These are phyloP conservation scores for Mychonastes homosphaera DNA, from an alignment of 139 green algal genomes.

Conservation along the genomic window DNA sequence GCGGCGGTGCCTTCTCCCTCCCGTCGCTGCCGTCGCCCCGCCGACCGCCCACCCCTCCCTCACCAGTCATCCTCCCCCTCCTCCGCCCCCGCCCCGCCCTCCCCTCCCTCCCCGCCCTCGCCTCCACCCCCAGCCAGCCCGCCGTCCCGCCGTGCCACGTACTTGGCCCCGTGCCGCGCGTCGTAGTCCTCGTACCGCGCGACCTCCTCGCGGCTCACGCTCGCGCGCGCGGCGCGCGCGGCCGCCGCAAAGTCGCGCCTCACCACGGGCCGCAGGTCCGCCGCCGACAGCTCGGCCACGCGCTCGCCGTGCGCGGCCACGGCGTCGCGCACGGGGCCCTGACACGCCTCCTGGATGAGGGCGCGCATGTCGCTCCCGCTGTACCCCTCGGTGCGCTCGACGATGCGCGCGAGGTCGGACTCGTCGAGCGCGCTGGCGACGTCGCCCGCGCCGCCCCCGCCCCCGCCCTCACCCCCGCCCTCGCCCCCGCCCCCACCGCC, in stretches of 20 bases:
- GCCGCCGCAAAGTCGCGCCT: not conserved
- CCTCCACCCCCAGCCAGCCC: too few relatives aligned
- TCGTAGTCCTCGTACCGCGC: slow-evolving; percentile 78
- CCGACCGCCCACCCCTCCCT: not conserved
- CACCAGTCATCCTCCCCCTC: slow-evolving; percentile 5
- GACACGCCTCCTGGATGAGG: slow-evolving; percentile 87
- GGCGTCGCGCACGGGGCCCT: slow-evolving; percentile 71
- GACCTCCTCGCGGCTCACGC: slow-evolving; percentile 60
- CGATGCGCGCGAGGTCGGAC: too few relatives aligned
- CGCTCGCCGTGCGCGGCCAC: slow-evolving; percentile 20
- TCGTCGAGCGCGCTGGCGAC: too few relatives aligned
- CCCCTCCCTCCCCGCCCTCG: not conserved
- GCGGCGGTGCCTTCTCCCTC: too few relatives aligned
- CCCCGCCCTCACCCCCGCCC: too few relatives aligned
- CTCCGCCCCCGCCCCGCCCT: not conserved
- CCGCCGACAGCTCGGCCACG: slow-evolving; percentile 33
- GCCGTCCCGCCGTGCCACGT: slow-evolving; percentile 11
- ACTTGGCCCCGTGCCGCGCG: slow-evolving; percentile 67
- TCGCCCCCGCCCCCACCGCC: slow-evolving; percentile 17
- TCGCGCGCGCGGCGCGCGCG: slow-evolving; percentile 43
- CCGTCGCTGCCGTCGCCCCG: too few relatives aligned
- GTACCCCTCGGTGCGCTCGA: slow-evolving; percentile 36
- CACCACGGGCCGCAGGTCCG: slow-evolving; percentile 55
- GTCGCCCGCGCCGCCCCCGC: too few relatives aligned
- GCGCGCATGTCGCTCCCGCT: slow-evolving; percentile 85